Conservation (phyloP, 2,329 filamentous ascomycete species). For the Fusarium buharicum region DNA sequence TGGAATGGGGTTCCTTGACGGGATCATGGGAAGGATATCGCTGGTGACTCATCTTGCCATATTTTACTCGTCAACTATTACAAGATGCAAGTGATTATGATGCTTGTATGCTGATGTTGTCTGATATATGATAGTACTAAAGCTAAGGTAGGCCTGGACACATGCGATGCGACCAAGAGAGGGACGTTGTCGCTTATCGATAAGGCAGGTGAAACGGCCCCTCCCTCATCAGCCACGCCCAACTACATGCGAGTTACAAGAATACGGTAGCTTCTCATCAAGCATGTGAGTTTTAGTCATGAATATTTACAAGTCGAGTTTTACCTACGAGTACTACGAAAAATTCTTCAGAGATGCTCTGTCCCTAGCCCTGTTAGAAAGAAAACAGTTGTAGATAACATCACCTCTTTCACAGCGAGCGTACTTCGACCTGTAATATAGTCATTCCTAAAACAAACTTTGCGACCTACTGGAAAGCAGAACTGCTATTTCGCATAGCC, state of each 20-base stretch:
- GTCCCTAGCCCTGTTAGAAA: slow-evolving; percentile 8
- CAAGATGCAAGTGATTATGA: background rate
- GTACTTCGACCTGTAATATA: slow-evolving; percentile 31
- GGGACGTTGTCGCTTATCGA: slow-evolving; percentile 29
- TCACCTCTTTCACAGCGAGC: slow-evolving; percentile 26
- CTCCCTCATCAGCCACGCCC: slow-evolving; percentile 11
- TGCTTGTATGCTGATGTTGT: slow-evolving; percentile 3
- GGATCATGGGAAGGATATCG: slow-evolving; percentile 66
- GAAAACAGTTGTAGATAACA: background rate
- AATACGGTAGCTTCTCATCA: background rate
- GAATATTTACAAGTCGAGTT: background rate
- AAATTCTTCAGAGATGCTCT: background rate
- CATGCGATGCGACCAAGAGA: slow-evolving; percentile 18
- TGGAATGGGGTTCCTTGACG: slow-evolving; percentile 79
- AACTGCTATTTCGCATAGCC: slow-evolving; percentile 26
- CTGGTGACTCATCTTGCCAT: slow-evolving; percentile 65
- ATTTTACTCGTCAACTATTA: background rate
- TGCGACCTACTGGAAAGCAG: slow-evolving; percentile 38
- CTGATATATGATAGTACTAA: background rate
- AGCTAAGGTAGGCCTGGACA: background rate
- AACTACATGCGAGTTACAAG: slow-evolving; percentile 4
- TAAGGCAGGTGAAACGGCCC: slow-evolving; percentile 14
- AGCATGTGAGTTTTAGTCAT: background rate
- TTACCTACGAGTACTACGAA: slow-evolving; percentile 22
- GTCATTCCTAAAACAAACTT: slow-evolving; percentile 36